Evolutionary conservation across 345 rosid genomes (phyloP), one percentile per base, ranked within the genome.

Genomic region (Populus simonii): DNA sequence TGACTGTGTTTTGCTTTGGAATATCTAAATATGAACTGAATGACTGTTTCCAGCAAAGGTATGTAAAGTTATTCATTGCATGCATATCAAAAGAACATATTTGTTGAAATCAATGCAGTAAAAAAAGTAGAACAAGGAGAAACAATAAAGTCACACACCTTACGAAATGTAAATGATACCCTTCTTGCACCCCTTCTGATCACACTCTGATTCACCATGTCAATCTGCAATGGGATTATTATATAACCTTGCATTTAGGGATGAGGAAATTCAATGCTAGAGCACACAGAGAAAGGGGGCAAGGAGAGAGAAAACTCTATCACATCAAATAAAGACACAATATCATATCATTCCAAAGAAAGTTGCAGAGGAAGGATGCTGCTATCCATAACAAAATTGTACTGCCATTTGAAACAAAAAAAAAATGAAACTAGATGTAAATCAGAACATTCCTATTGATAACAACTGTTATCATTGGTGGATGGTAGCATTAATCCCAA

Each of bases 101-200:
- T 7, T 75, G 16, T 36, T 66, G 41, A 74, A 41, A 4, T 79
- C 20, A 49, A 65, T 16, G 12, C 33, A 38, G 35, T 76, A 1
- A 62, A 45, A 66, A 43, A 22, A 38, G n/a, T 63, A 73, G 47
- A 29, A 39, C 12, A 70, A 17, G 23, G 53, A 25, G 31, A 66
- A 70, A 66, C 18, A 7, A 41, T 45, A 68, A 51, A 62, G 68
- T 10, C 55, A 75, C 85, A 25, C 71, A 93, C 99, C 98, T 93
- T 92, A 22, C 98, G 94, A 27, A 95, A 66, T 77, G 99, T 95
- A 86, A 95, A 93, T 66, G 99, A 95, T 45, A 95, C 98, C 78
- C 97, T 88, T 84, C 99, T 85, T 7, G 86, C 80, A 75, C 87
- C 86, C n/a, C 99, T 92, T 76, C 85, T 88, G 79, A 95, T 86